Percentiles rank a stretch among this genome's conserved stretches.
Conservation (phyloP, 805 yeast species). For the Starmerella lactis-condensi region DNA sequence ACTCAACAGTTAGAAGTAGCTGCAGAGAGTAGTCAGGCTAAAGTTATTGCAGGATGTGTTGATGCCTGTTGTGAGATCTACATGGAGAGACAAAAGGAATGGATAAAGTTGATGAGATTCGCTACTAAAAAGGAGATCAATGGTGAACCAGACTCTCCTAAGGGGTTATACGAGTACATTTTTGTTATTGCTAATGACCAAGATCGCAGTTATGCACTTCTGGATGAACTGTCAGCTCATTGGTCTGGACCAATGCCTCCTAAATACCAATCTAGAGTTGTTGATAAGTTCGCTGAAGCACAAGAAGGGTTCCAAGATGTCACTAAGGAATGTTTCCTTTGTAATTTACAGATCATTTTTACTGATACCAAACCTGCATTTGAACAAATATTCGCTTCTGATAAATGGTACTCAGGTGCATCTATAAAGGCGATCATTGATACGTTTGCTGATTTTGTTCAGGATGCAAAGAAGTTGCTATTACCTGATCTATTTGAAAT, state of each 20-base stretch:
- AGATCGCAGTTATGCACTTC: conserved; percentile 46
- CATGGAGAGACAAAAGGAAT: conserved; percentile 40
- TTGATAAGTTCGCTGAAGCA: conserved; percentile 38
- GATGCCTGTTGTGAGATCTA: conserved; percentile 48
- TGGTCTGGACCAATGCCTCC: conserved; percentile 49
- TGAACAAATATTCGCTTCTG: conserved; percentile 37
- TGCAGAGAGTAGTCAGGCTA: conserved; percentile 64
- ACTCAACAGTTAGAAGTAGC: conserved; percentile 83
- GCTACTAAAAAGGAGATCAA: conserved; percentile 22
- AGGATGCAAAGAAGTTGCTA: conserved; percentile 39
- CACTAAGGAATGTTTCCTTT: conserved; percentile 44
- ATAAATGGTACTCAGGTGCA: conserved; percentile 45
- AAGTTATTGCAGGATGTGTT: conserved; percentile 60
- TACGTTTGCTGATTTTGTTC: conserved; percentile 57
- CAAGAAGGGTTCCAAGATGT: conserved; percentile 65
- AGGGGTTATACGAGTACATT: conserved; percentile 64
- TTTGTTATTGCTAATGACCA: conserved; percentile 76
- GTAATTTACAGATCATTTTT: conserved; percentile 40
- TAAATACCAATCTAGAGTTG: conserved; percentile 42
- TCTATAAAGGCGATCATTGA: conserved; percentile 47
- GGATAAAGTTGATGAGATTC: conserved; percentile 36
- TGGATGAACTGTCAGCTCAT: conserved; percentile 51
- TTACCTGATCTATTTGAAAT: conserved; percentile 37
- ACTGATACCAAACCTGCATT: conserved; percentile 53
- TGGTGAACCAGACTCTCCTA: conserved; percentile 30